Evolutionary conservation across 345 rosid genomes (phyloP).

Genomic region (Populus pruinosa): DNA sequence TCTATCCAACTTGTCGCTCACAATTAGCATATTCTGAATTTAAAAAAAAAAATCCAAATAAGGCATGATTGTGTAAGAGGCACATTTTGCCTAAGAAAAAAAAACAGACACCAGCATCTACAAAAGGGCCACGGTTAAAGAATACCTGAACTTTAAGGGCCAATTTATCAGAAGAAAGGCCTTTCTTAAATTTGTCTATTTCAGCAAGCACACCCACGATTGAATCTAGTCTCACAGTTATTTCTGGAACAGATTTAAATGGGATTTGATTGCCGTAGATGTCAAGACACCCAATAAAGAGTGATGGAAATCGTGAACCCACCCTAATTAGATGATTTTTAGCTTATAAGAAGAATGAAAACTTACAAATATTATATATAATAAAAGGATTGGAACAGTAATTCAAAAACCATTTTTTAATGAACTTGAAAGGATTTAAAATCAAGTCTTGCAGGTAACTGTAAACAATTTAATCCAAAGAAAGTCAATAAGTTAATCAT

Average conservation of each 20-base stretch:
- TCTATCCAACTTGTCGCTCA: conserved; percentile 37
- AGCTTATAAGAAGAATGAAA: neutral
- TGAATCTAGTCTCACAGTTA: conserved; percentile 32
- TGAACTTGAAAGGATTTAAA: no score
- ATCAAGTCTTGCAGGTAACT: no score
- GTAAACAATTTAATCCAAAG: neutral
- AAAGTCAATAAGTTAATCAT: neutral
- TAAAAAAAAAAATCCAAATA: neutral
- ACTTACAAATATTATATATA: no score
- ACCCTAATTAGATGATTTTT: conserved; percentile 35
- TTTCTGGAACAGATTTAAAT: conserved; percentile 37
- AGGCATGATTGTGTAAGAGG: neutral
- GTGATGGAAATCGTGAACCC: conserved; percentile 44
- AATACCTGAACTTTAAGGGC: conserved; percentile 46
- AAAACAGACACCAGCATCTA: neutral
- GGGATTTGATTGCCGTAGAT: conserved; percentile 37
- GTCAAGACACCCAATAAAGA: conserved; percentile 50
- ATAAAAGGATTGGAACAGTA: neutral
- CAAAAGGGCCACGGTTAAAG: neutral
- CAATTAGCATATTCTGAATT: conserved; percentile 35
- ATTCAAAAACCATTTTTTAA: no score
- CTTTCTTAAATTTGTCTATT: conserved; percentile 28
- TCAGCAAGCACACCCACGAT: conserved; percentile 11
- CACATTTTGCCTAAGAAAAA: neutral
- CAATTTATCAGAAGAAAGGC: conserved; percentile 34